Evolutionary conservation across 306 rosid genomes (phyloP).

Genomic region (Ziziphus jujuba): DNA sequence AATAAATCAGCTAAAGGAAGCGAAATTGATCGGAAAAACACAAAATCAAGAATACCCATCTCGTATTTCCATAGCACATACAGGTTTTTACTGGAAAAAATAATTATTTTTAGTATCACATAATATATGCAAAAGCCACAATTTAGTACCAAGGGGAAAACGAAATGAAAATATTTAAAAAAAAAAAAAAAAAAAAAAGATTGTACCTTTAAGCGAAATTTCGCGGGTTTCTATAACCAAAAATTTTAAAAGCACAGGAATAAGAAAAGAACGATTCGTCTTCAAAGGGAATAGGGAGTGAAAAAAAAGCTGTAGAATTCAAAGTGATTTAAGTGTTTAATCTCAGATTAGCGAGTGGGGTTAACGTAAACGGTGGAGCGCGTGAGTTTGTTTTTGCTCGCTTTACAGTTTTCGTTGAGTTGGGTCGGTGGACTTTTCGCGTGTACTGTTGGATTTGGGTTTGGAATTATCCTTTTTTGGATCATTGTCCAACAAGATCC

Average conservation of each 20-base stretch:
- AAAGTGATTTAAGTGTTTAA: too few relatives aligned
- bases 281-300: background rate
- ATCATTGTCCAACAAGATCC: too few relatives aligned
- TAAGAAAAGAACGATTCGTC: background rate
- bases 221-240: background rate
- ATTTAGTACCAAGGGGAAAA: too few relatives aligned
- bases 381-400: too few relatives aligned
- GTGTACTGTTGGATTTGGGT: too few relatives aligned
- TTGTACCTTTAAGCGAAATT: background rate
- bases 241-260: background rate
- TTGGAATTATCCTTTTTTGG: too few relatives aligned
- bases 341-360: too few relatives aligned
- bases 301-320: too few relatives aligned
- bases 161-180: too few relatives aligned
- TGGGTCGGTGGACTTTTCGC: too few relatives aligned
- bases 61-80: background rate
- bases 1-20: background rate
- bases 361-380: too few relatives aligned
- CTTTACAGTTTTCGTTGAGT: too few relatives aligned
- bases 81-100: background rate
- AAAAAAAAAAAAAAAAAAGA: background rate
- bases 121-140: background rate
- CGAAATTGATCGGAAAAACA: conserved; percentile 6
- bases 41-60: conserved; percentile 9
- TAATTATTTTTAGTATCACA: background rate